Evolutionary conservation across 192 early-diverging fungal species (phyloP).

Genomic region (Chytriomyces sp.): DNA sequence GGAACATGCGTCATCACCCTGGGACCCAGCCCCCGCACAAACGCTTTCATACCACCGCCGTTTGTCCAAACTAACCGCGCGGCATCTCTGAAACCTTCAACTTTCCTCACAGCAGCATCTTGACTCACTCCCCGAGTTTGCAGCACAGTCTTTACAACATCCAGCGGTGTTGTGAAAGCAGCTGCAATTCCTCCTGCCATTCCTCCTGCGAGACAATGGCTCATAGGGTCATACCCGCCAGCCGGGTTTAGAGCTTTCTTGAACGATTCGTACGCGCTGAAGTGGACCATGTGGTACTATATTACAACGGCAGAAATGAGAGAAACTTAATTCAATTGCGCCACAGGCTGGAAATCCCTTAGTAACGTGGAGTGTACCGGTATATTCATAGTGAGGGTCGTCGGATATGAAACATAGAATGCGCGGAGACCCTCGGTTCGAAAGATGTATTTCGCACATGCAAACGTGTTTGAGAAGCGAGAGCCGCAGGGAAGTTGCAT

Average conservation of each 20-base stretch:
- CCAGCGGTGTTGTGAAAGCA: constrained; percentile 89
- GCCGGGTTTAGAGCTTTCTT: constrained; percentile 81
- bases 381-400: constrained; percentile 92
- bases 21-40: constrained; percentile 72
- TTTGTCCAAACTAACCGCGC: constrained; percentile 73
- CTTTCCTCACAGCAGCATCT: constrained; percentile 74
- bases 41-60: constrained; percentile 76
- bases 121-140: constrained; percentile 85
- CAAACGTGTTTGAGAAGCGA: constrained; percentile 68
- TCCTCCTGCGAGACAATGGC: constrained; percentile 87
- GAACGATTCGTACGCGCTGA: constrained; percentile 89
- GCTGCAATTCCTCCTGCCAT: constrained; percentile 88
- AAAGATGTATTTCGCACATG: constrained; percentile 74
- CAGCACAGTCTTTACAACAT: constrained; percentile 91
- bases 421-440: constrained; percentile 78
- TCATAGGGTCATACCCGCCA: constrained; percentile 81
- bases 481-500: constrained; percentile 84
- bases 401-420: constrained; percentile 94
- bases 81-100: constrained; percentile 72
- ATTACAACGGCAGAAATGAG: too few relatives aligned
- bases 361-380: constrained; percentile 43
- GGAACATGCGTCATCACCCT: constrained; percentile 90
- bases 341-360: too few relatives aligned
- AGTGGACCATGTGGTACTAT: constrained; percentile 88
- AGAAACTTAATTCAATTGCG: too few relatives aligned